Percentiles rank a stretch among this genome's conserved stretches.
Conservation (phyloP, 2,329 filamentous ascomycete species). For the Fusarium redolens region DNA sequence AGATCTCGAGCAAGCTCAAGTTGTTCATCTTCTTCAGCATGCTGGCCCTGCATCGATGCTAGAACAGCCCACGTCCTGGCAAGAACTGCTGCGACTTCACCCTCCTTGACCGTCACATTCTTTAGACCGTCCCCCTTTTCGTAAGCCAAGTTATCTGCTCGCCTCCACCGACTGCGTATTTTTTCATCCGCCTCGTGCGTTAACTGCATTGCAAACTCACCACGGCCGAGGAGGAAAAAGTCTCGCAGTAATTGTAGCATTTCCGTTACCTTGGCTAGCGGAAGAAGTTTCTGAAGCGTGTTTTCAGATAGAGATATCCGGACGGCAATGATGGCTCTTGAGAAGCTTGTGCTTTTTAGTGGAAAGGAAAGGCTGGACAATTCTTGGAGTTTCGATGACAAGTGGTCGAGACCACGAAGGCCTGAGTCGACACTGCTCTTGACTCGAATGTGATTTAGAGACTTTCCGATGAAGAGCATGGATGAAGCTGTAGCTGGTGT, state of each 20-base stretch:
- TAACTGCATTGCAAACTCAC: constrained; percentile 90
- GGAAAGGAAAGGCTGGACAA: constrained; percentile 78
- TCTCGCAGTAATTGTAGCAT: constrained; percentile 82
- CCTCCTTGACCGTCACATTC: constrained; percentile 80
- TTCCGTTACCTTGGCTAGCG: constrained; percentile 79
- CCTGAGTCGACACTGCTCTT: constrained; percentile 59
- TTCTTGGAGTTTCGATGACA: constrained; percentile 75
- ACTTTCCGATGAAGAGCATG: constrained; percentile 90
- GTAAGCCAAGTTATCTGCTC: constrained; percentile 68
- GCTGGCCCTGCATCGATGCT: constrained; percentile 75
- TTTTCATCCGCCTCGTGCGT: constrained; percentile 87
- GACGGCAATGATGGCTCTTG: constrained; percentile 79
- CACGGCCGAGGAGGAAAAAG: constrained; percentile 87
- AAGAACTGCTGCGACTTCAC: constrained; percentile 83
- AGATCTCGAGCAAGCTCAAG: constrained; percentile 85
- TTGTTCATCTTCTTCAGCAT: constrained; percentile 82
- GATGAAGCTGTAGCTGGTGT: constrained; percentile 78
- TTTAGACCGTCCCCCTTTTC: constrained; percentile 63
- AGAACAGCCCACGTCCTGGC: constrained; percentile 83
- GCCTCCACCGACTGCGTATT: constrained; percentile 77
- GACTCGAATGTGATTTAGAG: constrained; percentile 82
- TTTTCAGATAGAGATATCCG: constrained; percentile 85
- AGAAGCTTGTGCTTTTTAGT: constrained; percentile 76
- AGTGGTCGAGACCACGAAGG: constrained; percentile 66
- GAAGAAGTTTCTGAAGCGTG: constrained; percentile 83